These are phyloP conservation scores for Phaeoacremonium minimum DNA, from an alignment of 2,329 filamentous ascomycete genomes.

Conservation along the genomic window DNA sequence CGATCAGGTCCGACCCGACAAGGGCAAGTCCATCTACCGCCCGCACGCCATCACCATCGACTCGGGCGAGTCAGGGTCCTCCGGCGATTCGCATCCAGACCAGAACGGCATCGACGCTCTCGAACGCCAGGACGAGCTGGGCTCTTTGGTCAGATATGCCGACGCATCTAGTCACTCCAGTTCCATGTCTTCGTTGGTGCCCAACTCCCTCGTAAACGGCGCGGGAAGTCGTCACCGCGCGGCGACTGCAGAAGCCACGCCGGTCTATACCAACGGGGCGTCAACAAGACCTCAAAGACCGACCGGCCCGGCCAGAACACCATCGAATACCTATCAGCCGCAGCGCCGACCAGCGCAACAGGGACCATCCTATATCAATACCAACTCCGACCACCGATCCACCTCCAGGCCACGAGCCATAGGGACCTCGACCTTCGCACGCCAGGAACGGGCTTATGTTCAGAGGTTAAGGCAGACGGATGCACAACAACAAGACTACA, in stretches of 20 bases:
- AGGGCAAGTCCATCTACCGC: constrained; percentile 31
- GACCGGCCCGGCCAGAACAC: constrained; percentile 64
- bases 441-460: constrained; percentile 92
- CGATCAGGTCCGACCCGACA: constrained; percentile 36
- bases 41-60: constrained; percentile 32
- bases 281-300: constrained; percentile 58
- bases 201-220: constrained; percentile 37
- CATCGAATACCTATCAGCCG: constrained; percentile 76
- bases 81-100: constrained; percentile 39
- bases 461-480: constrained; percentile 80
- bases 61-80: constrained; percentile 43
- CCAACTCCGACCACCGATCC: constrained; percentile 38
- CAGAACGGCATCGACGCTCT: constrained; percentile 29
- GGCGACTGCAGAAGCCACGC: constrained; percentile 18
- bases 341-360: constrained; percentile 47
- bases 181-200: constrained; percentile 36
- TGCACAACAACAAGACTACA: constrained; percentile 57
- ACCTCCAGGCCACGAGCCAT: constrained; percentile 46
- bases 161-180: constrained; percentile 33
- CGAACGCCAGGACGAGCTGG: constrained; percentile 45
- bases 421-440: constrained; percentile 50
- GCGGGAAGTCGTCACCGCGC: constrained; percentile 33
- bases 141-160: constrained; percentile 36
- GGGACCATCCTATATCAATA: constrained; percentile 36
- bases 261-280: constrained; percentile 23